phyloP scores from a whole-genome alignment of 805 yeast species.

The Ogataea trehalophila region DNA sequence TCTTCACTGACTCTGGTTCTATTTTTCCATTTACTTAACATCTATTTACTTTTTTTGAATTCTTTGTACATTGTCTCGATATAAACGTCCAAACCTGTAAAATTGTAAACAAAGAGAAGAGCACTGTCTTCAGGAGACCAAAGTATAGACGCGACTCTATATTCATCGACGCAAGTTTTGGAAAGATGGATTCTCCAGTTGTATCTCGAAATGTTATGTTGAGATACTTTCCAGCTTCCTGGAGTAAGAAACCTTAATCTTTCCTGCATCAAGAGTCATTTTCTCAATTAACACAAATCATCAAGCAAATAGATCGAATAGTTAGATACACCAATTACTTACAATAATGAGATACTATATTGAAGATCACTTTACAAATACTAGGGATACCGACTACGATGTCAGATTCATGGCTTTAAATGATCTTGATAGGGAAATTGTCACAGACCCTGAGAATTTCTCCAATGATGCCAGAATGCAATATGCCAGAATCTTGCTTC shows the following conservation, averaged over 20 bases:
- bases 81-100: too few relatives aligned
- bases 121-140: too few relatives aligned
- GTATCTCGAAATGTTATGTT: too few relatives aligned
- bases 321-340: background rate
- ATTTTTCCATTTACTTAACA: conserved; percentile 14
- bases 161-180: too few relatives aligned
- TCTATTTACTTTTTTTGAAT: too few relatives aligned
- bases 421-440: conserved; percentile 51
- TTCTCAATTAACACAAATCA: background rate
- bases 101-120: too few relatives aligned
- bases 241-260: too few relatives aligned
- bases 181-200: too few relatives aligned
- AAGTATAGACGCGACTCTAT: too few relatives aligned
- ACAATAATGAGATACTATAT: conserved; percentile 22
- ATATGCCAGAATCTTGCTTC: conserved; percentile 22
- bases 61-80: too few relatives aligned
- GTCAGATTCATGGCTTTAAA: conserved; percentile 80
- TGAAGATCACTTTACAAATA: conserved; percentile 35
- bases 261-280: too few relatives aligned
- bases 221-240: too few relatives aligned
- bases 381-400: conserved; percentile 72
- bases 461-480: conserved; percentile 32
- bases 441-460: conserved; percentile 33
- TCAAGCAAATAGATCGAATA: background rate
- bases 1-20: conserved; percentile 11